Base-by-base conservation (phyloP, 78 protist genomes). In the Mantamonas sphyraenae region DNA sequence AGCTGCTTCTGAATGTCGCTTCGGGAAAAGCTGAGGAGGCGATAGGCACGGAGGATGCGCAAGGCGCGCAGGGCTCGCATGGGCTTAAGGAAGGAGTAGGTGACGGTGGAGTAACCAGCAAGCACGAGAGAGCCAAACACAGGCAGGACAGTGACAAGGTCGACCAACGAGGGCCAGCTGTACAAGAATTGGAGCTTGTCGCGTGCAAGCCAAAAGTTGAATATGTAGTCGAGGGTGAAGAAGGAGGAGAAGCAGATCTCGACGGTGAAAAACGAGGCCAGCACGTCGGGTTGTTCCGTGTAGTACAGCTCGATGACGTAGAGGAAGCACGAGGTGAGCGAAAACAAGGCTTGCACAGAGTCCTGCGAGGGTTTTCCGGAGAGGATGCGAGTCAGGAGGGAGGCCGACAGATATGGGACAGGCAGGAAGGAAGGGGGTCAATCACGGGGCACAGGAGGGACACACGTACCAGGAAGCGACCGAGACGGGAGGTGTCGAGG, bases 251-350 rank as follows among this genome's bases (percentile, higher is more conserved):
- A 19, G 24, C 4, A 12, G 62, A 69, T 12, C 12, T 69, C 74
- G 37, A 69, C 40, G 53, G 26, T 35, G 35, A 24, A 8, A 20
- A 31, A 64, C 50, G 51, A 12, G 8, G 38, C 17, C 3, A 51
- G 61, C 17, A 59, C 35, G 39, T 14, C 8, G 39, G 47, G 7
- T 4, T 7, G 24, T 10, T 56, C 74, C 17, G 37, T 42, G 37
- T 58, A 45, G 50, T 69, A 69, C 12, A 19, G n/a, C 74, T 69
- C 74, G 55, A 69, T 51, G 14, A 69, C 63, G 12, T 58, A 57
- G 10, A 69, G 30, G 10, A 35, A 4, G 34, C 43, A 35, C 37
- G 51, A 5, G 33, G 31, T 26, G 37, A 69, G 3, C 53, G 51
- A n/a, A 16, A 57, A 33, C 17, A 69, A 10, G 10, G 10, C 37